Evolutionary conservation across 176 grass and related monocot genomes (phyloP).

Genomic region (Aegilops umbellulata): DNA sequence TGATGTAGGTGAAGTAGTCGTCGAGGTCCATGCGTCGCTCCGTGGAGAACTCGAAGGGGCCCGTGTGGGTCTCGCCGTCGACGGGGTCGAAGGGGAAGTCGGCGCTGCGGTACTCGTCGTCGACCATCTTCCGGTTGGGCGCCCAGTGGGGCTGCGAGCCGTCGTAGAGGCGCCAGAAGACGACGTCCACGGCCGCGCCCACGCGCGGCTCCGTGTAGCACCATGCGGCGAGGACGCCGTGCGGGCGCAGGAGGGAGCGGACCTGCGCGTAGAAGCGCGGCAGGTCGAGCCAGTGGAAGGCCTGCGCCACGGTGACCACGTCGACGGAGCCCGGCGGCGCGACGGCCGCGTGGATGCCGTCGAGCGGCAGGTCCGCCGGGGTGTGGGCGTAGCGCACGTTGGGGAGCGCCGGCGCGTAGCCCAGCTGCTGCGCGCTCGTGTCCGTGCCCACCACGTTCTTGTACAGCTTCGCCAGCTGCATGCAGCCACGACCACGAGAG

Average conservation of each 20-base stretch:
- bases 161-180: conserved; percentile 59
- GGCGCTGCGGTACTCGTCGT: conserved; percentile 63
- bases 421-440: conserved; percentile 75
- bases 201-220: conserved; percentile 79
- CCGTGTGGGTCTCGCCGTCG: conserved; percentile 45
- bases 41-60: conserved; percentile 71
- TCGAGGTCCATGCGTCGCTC: conserved; percentile 52
- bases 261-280: conserved; percentile 62
- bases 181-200: conserved; percentile 53
- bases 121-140: conserved; percentile 50
- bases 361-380: conserved; percentile 23
- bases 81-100: conserved; percentile 76
- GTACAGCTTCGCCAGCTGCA: conserved; percentile 66
- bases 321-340: conserved; percentile 50
- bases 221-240: conserved; percentile 78
- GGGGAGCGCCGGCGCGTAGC: conserved; percentile 40
- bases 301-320: conserved; percentile 80
- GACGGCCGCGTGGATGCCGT: conserved; percentile 36
- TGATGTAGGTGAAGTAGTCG: conserved; percentile 67
- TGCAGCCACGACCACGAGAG: neutral
- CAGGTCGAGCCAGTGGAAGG: conserved; percentile 90
- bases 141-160: conserved; percentile 61
- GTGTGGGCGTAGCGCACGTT: conserved; percentile 70
- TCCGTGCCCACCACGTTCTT: conserved; percentile 72
- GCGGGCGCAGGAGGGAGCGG: conserved; percentile 43